These are phyloP conservation scores for Delphinella strobiligena DNA, from an alignment of 2,329 filamentous ascomycete genomes.

Conservation along the genomic window DNA sequence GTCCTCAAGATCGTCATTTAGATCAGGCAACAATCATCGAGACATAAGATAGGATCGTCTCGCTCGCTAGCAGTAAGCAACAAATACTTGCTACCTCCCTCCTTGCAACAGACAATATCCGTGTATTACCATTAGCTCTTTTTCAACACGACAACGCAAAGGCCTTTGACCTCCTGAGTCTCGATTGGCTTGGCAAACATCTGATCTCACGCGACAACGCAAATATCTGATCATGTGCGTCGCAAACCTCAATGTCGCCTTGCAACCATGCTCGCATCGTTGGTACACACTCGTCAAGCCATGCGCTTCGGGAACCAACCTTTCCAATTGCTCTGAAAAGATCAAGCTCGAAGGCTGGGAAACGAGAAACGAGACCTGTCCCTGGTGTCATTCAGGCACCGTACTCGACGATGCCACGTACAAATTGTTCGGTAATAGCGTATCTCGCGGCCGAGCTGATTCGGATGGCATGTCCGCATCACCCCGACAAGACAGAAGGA, in stretches of 20 bases:
- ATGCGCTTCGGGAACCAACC: conserved; percentile 31
- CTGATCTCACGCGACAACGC: too few relatives aligned
- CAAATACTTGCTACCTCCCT: too few relatives aligned
- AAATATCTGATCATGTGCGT: conserved; percentile 35
- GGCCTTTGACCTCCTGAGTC: too few relatives aligned
- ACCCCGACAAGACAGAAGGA: conserved; percentile 8
- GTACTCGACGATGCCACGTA: conserved; percentile 30
- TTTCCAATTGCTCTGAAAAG: conserved; percentile 34
- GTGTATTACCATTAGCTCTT: too few relatives aligned
- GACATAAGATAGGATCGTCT: neutral
- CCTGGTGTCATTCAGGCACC: conserved; percentile 27
- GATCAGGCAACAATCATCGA: neutral
- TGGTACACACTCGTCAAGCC: conserved; percentile 37
- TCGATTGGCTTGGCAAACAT: too few relatives aligned
- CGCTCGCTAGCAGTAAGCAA: neutral
- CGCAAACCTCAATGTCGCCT: conserved; percentile 37
- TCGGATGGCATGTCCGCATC: conserved; percentile 14
- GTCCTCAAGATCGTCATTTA: neutral
- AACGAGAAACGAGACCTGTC: conserved; percentile 34
- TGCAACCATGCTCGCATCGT: conserved; percentile 34
- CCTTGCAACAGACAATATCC: too few relatives aligned
- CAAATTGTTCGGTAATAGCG: conserved; percentile 31
- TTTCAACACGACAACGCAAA: too few relatives aligned
- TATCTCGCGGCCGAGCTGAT: conserved; percentile 20
- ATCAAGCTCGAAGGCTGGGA: conserved; percentile 38